Evolutionary conservation across 129 eudicot genomes (phyloP).

Genomic region (Rutidosis leptorrhynchoides): DNA sequence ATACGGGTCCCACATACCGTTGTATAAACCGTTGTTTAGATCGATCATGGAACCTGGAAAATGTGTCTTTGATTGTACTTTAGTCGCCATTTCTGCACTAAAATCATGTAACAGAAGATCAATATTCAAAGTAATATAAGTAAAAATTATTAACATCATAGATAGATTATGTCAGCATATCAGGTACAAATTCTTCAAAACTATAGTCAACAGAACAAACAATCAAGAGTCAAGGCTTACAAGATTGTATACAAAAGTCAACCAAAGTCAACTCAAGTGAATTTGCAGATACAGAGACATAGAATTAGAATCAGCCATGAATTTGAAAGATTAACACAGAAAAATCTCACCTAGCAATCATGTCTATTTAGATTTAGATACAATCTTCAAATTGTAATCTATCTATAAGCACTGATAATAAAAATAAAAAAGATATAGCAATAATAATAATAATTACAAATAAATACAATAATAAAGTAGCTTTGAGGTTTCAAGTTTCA

Average conservation of each 20-base stretch:
- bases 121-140: not conserved
- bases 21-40: slow-evolving; percentile 37
- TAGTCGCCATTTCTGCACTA: slow-evolving; percentile 67
- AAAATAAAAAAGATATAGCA: not conserved
- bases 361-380: not conserved
- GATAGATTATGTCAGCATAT: not conserved
- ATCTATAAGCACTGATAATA: not conserved
- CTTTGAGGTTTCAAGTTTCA: slow-evolving; percentile 30
- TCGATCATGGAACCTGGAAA: slow-evolving; percentile 44
- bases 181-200: not conserved
- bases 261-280: slow-evolving; percentile 5
- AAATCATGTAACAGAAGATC: slow-evolving; percentile 8
- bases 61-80: slow-evolving; percentile 53
- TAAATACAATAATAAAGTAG: slow-evolving; percentile 22
- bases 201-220: not conserved
- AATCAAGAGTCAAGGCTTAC: not conserved
- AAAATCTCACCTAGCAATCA: slow-evolving; percentile 29
- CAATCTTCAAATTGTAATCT: slow-evolving; percentile 14
- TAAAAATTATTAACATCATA: not conserved
- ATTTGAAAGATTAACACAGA: slow-evolving; percentile 13
- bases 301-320: not conserved
- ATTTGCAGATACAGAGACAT: not conserved
- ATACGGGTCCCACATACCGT: slow-evolving; percentile 45
- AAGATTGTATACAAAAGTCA: not conserved
- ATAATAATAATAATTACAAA: no score